Percentiles rank a stretch among this genome's conserved stretches.
Evolutionary conservation across 2,329 filamentous ascomycete species (phyloP).

Genomic region (Cladosporium halotolerans): DNA sequence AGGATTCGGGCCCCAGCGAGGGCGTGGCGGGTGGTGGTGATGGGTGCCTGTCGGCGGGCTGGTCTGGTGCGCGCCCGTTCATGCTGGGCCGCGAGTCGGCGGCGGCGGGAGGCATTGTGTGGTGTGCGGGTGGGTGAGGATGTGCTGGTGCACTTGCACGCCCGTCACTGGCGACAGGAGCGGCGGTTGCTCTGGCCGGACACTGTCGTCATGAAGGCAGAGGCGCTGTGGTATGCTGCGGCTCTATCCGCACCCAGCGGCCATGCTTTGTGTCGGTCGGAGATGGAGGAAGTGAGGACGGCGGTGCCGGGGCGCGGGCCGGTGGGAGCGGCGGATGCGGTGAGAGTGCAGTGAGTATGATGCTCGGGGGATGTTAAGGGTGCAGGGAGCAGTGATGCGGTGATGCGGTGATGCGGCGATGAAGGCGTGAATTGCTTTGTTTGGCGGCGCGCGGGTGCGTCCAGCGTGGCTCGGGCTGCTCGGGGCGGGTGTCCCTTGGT

Average conservation of each 20-base stretch:
- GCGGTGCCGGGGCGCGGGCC: not conserved
- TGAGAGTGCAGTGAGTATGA: not conserved
- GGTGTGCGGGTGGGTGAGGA: not conserved
- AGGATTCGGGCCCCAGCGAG: not conserved
- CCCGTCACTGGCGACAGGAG: conserved; percentile 3
- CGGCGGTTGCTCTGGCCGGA: not conserved
- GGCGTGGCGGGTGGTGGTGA: not conserved
- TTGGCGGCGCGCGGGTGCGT: conserved; percentile 2
- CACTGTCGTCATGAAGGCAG: conserved; percentile 4
- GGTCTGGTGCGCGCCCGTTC: not conserved
- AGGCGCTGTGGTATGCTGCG: conserved; percentile 7
- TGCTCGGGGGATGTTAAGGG: conserved; percentile 7
- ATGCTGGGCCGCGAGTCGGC: conserved; percentile 1
- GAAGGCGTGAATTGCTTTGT: conserved; percentile 4
- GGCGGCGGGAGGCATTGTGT: conserved; percentile 2
- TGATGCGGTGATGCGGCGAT: conserved; percentile 4
- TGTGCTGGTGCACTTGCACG: not conserved
- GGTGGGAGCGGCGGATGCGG: not conserved
- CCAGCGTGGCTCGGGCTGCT: not conserved
- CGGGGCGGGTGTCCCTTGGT: not conserved
- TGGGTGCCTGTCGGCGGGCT: not conserved
- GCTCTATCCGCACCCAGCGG: conserved; percentile 7
- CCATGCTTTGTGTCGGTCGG: conserved; percentile 4
- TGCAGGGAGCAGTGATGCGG: conserved; percentile 15
- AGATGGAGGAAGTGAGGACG: not conserved